Evolutionary conservation across 768 basidiomycete species (phyloP).

Genomic region (Russula lepida): DNA sequence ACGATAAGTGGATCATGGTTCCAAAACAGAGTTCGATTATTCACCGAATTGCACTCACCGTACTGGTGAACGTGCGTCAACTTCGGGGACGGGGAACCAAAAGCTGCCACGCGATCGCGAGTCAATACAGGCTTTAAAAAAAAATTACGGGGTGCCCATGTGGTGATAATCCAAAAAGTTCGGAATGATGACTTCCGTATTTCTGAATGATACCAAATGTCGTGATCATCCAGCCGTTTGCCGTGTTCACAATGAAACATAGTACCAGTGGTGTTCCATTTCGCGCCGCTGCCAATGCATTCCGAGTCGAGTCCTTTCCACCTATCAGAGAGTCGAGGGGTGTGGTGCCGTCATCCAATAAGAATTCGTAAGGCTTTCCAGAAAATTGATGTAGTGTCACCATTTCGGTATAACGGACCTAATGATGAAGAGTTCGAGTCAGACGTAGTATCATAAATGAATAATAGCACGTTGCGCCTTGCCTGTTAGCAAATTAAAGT

Average conservation of each 20-base stretch:
- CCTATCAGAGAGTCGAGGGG: neutral
- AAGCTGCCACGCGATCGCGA: slow-evolving; percentile 17
- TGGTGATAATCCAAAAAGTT: neutral
- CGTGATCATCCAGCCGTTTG: neutral
- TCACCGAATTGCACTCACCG: slow-evolving; percentile 21
- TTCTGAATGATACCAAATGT: neutral
- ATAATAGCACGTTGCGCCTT: neutral
- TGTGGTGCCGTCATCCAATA: neutral
- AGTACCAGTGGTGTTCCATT: neutral
- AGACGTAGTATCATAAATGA: neutral
- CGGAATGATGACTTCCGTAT: slow-evolving; percentile 8
- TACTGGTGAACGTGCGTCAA: slow-evolving; percentile 20
- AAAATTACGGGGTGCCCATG: neutral
- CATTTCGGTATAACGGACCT: slow-evolving; percentile 30
- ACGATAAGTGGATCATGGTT: slow-evolving; percentile 30
- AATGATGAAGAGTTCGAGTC: neutral
- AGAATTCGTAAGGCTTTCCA: neutral
- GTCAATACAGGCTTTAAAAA: neutral
- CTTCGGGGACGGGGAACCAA: slow-evolving; percentile 27
- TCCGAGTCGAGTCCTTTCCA: no score
- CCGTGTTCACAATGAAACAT: neutral
- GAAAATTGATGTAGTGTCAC: slow-evolving; percentile 16
- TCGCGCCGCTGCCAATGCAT: slow-evolving; percentile 13
- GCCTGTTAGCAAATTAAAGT: slow-evolving; percentile 32
- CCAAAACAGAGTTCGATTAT: slow-evolving; percentile 21